phyloP scores from a whole-genome alignment of 1,139 yeast species.

The Hyphopichia pseudoburtonii region DNA sequence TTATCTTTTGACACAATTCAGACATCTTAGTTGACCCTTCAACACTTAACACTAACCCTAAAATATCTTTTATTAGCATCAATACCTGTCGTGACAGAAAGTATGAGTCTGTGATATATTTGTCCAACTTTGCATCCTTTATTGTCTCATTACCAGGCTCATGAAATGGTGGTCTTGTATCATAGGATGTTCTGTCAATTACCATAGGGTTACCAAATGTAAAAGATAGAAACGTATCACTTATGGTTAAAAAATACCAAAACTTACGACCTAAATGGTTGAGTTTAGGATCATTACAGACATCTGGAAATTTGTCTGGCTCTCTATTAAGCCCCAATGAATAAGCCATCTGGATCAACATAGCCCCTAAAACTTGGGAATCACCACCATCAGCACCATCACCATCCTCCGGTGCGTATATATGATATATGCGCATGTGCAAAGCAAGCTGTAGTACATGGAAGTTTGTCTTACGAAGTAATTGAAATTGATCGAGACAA shows the following conservation, averaged over 20 bases:
- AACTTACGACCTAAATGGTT: constrained; percentile 36
- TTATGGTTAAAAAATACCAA: constrained; percentile 31
- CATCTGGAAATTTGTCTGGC: constrained; percentile 27
- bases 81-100: constrained; percentile 8
- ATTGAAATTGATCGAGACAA: constrained; percentile 39
- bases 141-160: constrained; percentile 25
- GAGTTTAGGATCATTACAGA: constrained; percentile 19
- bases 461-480: constrained; percentile 39
- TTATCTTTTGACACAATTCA: constrained; percentile 20
- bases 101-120: constrained; percentile 18
- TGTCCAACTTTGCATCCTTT: constrained; percentile 21
- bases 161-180: constrained; percentile 27
- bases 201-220: constrained; percentile 29
- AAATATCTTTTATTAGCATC: constrained; percentile 10
- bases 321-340: constrained; percentile 49
- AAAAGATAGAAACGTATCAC: constrained; percentile 28
- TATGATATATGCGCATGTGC: constrained; percentile 36
- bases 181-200: constrained; percentile 20
- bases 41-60: constrained; percentile 20
- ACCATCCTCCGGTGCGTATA: constrained; percentile 52
- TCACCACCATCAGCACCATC: constrained; percentile 51
- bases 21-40: constrained; percentile 21
- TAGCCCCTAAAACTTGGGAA: constrained; percentile 34
- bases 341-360: constrained; percentile 40
- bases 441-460: constrained; percentile 51